Percentiles rank a stretch among this genome's conserved stretches.
phyloP scores from a whole-genome alignment of 1,284 basidiomycete genomes.

The Pisolithus thermaeus region DNA sequence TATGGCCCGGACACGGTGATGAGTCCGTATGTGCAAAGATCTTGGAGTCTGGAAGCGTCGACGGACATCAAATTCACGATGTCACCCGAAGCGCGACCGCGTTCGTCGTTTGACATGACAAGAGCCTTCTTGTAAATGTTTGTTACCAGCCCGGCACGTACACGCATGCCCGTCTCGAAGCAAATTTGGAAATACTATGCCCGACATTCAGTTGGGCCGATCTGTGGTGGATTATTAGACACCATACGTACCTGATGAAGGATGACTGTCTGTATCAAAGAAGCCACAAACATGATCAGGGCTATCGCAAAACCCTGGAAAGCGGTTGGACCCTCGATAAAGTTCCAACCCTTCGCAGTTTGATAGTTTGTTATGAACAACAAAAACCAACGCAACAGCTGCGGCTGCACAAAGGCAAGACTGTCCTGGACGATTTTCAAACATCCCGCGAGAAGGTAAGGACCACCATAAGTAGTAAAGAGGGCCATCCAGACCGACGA shows the following conservation, averaged over 20 bases:
- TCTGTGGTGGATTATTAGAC: slow-evolving; percentile 3
- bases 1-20: slow-evolving; percentile 67
- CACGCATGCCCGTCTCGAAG: slow-evolving; percentile 86
- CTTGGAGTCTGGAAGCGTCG: slow-evolving; percentile 80
- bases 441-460: slow-evolving; percentile 62
- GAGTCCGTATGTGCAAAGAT: slow-evolving; percentile 78
- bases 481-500: slow-evolving; percentile 66
- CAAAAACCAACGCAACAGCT: slow-evolving; percentile 78
- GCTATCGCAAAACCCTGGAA: slow-evolving; percentile 74
- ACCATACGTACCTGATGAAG: slow-evolving; percentile 81
- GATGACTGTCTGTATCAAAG: slow-evolving; percentile 74
- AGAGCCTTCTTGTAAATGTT: slow-evolving; percentile 86
- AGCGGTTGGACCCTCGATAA: slow-evolving; percentile 28
- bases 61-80: slow-evolving; percentile 94
- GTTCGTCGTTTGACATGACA: slow-evolving; percentile 80
- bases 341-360: slow-evolving; percentile 24
- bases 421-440: slow-evolving; percentile 79
- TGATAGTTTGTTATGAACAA: slow-evolving; percentile 79
- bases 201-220: not conserved
- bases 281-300: slow-evolving; percentile 72
- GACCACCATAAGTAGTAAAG: slow-evolving; percentile 71
- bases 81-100: slow-evolving; percentile 77
- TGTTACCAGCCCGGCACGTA: slow-evolving; percentile 83
- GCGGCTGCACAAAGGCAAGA: slow-evolving; percentile 84
- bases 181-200: slow-evolving; percentile 75